Conservation (phyloP, 2,329 filamentous ascomycete genomes). For the Tricladium varicosporioides region DNA sequence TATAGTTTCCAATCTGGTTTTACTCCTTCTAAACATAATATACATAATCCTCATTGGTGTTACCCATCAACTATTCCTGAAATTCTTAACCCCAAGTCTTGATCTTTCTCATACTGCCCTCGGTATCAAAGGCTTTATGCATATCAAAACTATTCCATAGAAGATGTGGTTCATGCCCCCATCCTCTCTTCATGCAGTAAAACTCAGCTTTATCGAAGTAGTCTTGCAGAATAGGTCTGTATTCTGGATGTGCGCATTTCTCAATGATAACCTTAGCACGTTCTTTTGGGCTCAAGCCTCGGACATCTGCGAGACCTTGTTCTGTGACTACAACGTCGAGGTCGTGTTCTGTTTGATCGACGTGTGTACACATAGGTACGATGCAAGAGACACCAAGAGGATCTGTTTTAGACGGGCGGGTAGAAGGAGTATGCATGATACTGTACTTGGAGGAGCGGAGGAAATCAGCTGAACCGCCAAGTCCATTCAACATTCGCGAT, state of each 20-base stretch:
- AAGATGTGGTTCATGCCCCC: constrained; percentile 87
- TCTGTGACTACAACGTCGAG: constrained; percentile 81
- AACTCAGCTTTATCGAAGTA: constrained; percentile 86
- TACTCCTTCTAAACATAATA: background rate
- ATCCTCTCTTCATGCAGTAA: constrained; percentile 81
- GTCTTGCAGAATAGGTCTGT: constrained; percentile 75
- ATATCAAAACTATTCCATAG: constrained; percentile 86
- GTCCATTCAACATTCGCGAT: constrained; percentile 80
- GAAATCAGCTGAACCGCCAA: constrained; percentile 81
- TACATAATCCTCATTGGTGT: background rate
- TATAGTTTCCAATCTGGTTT: too few relatives aligned
- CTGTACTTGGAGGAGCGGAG: constrained; percentile 76
- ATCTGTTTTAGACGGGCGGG: constrained; percentile 77
- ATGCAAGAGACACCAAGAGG: constrained; percentile 81
- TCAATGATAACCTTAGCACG: constrained; percentile 81
- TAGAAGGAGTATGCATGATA: constrained; percentile 90
- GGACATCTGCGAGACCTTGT: constrained; percentile 78
- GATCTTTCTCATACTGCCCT: constrained; percentile 72
- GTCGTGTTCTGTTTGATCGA: constrained; percentile 92
- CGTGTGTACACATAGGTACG: constrained; percentile 89
- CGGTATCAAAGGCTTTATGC: constrained; percentile 77
- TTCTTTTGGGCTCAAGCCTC: constrained; percentile 76
- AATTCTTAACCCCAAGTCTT: constrained; percentile 32
- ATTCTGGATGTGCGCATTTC: constrained; percentile 83
- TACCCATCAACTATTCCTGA: background rate